Evolutionary conservation across 805 yeast genomes (phyloP), one percentile per base, ranked within the genome.

Genomic region (Metschnikowia proteae): DNA sequence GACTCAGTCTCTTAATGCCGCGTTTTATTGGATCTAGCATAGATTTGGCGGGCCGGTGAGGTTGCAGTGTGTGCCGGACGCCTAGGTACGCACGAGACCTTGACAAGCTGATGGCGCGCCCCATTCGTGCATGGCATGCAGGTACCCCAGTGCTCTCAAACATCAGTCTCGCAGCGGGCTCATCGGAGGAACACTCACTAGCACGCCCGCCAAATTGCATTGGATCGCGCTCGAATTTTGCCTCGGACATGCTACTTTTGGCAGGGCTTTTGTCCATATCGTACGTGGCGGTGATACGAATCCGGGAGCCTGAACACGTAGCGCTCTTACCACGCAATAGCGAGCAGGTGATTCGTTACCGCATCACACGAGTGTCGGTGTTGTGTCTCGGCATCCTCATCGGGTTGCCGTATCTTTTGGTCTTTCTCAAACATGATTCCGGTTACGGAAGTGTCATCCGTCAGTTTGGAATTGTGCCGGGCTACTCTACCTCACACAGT

Each of bases 271-370:
- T 79, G 3, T 75, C 85, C 1, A 47, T 66, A 9, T 64, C 74
- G 3, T 82, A 80, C 58, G 84, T 82, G 11, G 56, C 63, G 3
- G 68, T 65, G 28, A 64, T 81, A 11, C 74, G 74, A 53, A 45
- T 65, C 17, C 33, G 43, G 9, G 61, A 51, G 39, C 73, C 74
- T 1, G 37, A 43, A 5, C 30, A 56, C 6, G 31, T 67, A 25
- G 29, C 39, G 6, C 58, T 56, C 3, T 56, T 50, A 25, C 61
- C 60, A 43, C 59, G 86, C 31, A 69, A 81, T 58, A 74, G 79
- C 36, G 71, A 73, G 0, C 40, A 17, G 0, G 76, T 80, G 4
- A 70, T 81, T 2, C 52, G 55, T 34, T 64, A 70, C 41, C 63
- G 86, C 28, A 49, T 81, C 6, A 48, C 17, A 4, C 61, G 79